Evolutionary conservation across 371 early-diverging fungal species (phyloP).

Genomic region (Dinochytrium kinnereticum): DNA sequence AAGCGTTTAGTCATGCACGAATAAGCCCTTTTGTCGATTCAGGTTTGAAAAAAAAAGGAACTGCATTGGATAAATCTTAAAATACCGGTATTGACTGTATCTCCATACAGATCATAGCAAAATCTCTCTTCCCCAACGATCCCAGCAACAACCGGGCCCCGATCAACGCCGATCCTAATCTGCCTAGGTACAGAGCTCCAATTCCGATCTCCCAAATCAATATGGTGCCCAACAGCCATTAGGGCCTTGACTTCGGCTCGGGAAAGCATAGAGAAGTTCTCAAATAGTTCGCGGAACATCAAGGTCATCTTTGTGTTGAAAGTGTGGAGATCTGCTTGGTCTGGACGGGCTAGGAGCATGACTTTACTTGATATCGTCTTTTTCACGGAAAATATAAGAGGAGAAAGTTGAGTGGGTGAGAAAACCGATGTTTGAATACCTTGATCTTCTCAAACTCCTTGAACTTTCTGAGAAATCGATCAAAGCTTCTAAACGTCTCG

Average conservation of each 20-base stretch:
- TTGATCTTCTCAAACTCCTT: constrained; percentile 20
- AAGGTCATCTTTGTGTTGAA: not conserved
- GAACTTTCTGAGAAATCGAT: constrained; percentile 7
- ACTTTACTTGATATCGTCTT: constrained; percentile 1
- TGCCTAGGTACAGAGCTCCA: not conserved
- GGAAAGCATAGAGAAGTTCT: not conserved
- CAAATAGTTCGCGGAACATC: not conserved
- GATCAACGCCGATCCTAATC: constrained; percentile 4
- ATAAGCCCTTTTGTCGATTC: too few species aligned
- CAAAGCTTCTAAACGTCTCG: constrained; percentile 11
- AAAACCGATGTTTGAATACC: not conserved
- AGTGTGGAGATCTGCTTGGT: not conserved
- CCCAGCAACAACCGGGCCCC: not conserved
- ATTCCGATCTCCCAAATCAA: not conserved
- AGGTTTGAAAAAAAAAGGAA: not conserved
- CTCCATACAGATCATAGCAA: constrained; percentile 15
- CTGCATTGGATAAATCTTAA: not conserved
- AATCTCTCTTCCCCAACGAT: constrained; percentile 20
- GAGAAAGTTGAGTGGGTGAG: not conserved
- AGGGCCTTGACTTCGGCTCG: not conserved
- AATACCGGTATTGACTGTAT: constrained; percentile 6
- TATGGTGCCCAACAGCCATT: not conserved
- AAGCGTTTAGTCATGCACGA: not conserved
- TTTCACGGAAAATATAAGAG: not conserved
- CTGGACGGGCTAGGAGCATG: not conserved